Base-by-base conservation (phyloP, 495 filamentous ascomycete genomes). In the Amniculicola lignicola region DNA sequence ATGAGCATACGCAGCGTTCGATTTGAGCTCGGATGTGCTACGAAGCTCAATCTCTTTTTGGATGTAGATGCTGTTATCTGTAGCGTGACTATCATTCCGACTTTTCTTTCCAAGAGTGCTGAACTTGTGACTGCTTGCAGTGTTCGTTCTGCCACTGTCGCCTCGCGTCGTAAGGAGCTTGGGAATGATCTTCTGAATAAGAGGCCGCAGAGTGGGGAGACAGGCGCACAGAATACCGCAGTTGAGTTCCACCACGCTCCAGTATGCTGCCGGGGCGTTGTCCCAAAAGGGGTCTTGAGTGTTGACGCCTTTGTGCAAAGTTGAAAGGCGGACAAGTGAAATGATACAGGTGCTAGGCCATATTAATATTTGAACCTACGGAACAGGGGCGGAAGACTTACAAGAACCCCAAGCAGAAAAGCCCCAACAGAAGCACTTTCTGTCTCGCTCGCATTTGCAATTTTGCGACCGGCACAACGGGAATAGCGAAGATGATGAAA, bases 331-430 rank as follows among this genome's bases (percentile, higher is more conserved):
- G 40, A 63, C 25, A 28, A 59, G 38, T 14, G 59, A 63, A 12
- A 55, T 50, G 23, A 53, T 16, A 36, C 59, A 58, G 11, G 49
- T 40, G 24, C 59, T 63, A 19, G 5, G 1, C 10, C 4, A 19
- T 7, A 15, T 59, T 24, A 45, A 22, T 4, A 29, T n/a, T 16
- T 9, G 16, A 18, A 44, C 28, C 2, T 7, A n/a, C 10, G 25
- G 11, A 9, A 14, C 19, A 11, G 11, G 14, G 18, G 22, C 11
- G 39, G 7, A 2, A n/a, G 18, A 50, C 54, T 63, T 54, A 59
- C 59, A 63, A 63, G 21, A 56, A 56, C 10, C 54, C 59, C 10
- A 63, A 49, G 23, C 52, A 35, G 28, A 63, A 63, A 10, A 63
- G 35, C 21, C 37, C 28, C 6, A 58, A 22, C 35, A 63, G 41